phyloP scores from a whole-genome alignment of 768 basidiomycete genomes.

The Collybia mongolica region DNA sequence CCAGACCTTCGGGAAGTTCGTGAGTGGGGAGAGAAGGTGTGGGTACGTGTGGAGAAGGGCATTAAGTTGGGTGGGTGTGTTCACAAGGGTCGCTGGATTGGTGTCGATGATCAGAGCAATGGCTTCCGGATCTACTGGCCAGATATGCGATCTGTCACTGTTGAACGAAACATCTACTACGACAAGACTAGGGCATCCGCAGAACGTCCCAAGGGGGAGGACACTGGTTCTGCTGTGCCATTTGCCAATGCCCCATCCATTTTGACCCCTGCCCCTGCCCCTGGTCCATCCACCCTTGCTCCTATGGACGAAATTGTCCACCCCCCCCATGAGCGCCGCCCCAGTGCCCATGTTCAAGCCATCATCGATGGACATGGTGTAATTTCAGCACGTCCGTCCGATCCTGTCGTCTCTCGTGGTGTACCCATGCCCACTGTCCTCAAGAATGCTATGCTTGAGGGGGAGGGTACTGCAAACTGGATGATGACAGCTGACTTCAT shows the following conservation, averaged over 20 bases:
- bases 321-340: background rate
- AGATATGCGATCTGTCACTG: slow-evolving; percentile 19
- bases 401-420: background rate
- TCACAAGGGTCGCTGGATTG: slow-evolving; percentile 20
- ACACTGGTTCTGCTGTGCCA: slow-evolving; percentile 10
- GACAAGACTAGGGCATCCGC: slow-evolving; percentile 13
- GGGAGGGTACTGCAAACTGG: slow-evolving; percentile 7
- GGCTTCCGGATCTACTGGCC: slow-evolving; percentile 33
- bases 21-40: slow-evolving; percentile 32
- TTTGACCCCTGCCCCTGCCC: background rate
- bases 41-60: slow-evolving; percentile 27
- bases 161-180: slow-evolving; percentile 27
- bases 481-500: slow-evolving; percentile 6
- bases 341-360: slow-evolving; percentile 2
- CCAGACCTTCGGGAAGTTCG: slow-evolving; percentile 26
- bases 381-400: background rate
- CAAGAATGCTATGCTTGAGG: slow-evolving; percentile 5
- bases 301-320: background rate
- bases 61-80: slow-evolving; percentile 22
- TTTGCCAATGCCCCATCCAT: background rate
- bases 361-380: slow-evolving; percentile 6
- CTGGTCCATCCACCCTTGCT: background rate
- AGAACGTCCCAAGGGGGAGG: slow-evolving; percentile 25
- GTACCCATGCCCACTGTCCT: background rate
- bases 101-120: slow-evolving; percentile 20